Evolutionary conservation across 495 filamentous ascomycete genomes (phyloP).

Genomic region (Aspergillus ostianus): DNA sequence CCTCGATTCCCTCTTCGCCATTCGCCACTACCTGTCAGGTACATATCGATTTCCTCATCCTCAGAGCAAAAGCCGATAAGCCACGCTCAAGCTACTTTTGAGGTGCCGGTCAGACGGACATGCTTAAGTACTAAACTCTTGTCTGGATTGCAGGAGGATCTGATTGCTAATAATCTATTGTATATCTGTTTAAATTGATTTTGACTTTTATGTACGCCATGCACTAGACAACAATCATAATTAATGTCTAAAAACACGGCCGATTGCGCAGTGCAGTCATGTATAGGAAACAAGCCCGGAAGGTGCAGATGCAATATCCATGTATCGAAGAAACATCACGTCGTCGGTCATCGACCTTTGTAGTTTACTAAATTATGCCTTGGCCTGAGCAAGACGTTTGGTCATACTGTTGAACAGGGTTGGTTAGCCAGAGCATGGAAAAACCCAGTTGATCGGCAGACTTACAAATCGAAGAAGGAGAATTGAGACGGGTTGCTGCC

Average conservation of each 20-base stretch:
- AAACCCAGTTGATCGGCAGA: background rate
- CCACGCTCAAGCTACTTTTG: no score
- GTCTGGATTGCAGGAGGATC: background rate
- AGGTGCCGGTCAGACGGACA: no score
- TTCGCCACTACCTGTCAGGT: no score
- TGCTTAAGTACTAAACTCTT: background rate
- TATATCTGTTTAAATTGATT: background rate
- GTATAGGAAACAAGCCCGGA: slow-evolving; percentile 3
- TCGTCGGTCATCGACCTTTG: slow-evolving; percentile 4
- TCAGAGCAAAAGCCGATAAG: no score
- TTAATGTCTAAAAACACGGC: slow-evolving; percentile 23
- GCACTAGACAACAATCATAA: slow-evolving; percentile 12
- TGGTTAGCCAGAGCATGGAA: slow-evolving; percentile 19
- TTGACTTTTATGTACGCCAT: slow-evolving; percentile 20
- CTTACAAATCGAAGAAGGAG: slow-evolving; percentile 98
- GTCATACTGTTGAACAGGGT: slow-evolving; percentile 45
- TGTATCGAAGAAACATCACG: slow-evolving; percentile 10
- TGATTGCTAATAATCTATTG: background rate
- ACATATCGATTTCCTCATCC: no score
- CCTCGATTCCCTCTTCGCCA: no score
- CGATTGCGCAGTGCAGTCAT: slow-evolving; percentile 14
- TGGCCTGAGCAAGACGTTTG: slow-evolving; percentile 42
- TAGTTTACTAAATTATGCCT: slow-evolving; percentile 22
- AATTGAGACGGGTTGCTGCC: slow-evolving; percentile 93
- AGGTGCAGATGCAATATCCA: slow-evolving; percentile 19